Conservation (phyloP, 441 rosid genomes). For the Pelargonium australe region DNA sequence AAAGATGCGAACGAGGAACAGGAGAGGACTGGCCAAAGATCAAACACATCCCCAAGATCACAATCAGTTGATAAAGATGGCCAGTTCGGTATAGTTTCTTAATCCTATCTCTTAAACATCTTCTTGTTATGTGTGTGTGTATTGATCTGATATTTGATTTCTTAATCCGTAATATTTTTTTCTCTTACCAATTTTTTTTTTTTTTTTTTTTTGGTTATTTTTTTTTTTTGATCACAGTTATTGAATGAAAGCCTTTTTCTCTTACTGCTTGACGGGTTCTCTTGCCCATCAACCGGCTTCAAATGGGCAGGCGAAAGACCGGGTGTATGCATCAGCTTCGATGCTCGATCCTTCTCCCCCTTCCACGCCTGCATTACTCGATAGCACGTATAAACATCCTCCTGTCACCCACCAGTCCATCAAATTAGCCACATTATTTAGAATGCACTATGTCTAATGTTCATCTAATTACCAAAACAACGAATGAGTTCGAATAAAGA, state of each 20-base stretch:
- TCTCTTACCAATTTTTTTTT: too few species aligned
- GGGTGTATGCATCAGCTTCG: conserved; percentile 17
- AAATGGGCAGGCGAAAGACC: conserved; percentile 21
- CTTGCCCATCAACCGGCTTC: conserved; percentile 18
- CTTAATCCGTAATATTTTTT: too few species aligned
- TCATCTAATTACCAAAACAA: background rate
- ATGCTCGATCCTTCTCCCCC: conserved; percentile 15
- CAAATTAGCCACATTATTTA: conserved; percentile 1
- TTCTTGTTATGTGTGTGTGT: too few species aligned
- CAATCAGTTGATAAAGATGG: too few species aligned
- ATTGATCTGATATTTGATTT: too few species aligned
- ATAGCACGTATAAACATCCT: conserved; percentile 45
- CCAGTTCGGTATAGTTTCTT: too few species aligned
- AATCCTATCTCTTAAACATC: too few species aligned
- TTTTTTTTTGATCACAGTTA: too few species aligned
- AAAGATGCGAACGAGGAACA: too few species aligned
- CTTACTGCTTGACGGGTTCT: conserved; percentile 28
- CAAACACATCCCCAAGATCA: too few species aligned
- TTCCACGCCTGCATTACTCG: conserved; percentile 34
- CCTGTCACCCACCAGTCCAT: conserved; percentile 29
- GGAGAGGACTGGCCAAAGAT: too few species aligned
- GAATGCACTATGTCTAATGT: background rate
- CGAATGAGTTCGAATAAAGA: background rate
- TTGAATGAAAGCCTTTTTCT: conserved; percentile 37
- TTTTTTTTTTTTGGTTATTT: too few species aligned